phyloP scores from a whole-genome alignment of 805 yeast genomes.

The Pichia scutulata region DNA sequence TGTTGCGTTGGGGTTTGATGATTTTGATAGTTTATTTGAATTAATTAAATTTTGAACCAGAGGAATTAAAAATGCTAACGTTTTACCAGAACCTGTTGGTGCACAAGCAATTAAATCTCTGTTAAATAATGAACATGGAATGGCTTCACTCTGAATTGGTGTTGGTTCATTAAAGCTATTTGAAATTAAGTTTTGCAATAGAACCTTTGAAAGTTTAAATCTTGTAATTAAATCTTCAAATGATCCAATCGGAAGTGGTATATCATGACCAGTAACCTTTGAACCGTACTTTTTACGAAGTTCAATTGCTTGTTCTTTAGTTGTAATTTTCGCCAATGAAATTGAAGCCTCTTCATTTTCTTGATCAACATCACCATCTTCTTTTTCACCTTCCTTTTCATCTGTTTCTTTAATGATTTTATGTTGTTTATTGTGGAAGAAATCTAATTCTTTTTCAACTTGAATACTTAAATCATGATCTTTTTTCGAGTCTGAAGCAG shows the following conservation, averaged over 20 bases:
- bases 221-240: slow-evolving; percentile 73
- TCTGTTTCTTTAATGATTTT: slow-evolving; percentile 14
- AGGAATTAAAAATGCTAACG: slow-evolving; percentile 84
- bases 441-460: slow-evolving; percentile 65
- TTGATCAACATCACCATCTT: slow-evolving; percentile 21
- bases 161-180: slow-evolving; percentile 82
- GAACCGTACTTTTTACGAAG: slow-evolving; percentile 55
- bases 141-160: slow-evolving; percentile 84
- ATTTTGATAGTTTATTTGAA: slow-evolving; percentile 21
- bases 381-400: slow-evolving; percentile 24
- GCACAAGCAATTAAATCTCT: slow-evolving; percentile 90
- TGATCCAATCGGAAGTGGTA: slow-evolving; percentile 87
- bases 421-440: slow-evolving; percentile 57
- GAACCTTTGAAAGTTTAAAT: slow-evolving; percentile 51
- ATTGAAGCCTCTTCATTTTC: slow-evolving; percentile 7
- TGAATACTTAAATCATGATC: slow-evolving; percentile 30
- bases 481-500: slow-evolving; percentile 24
- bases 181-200: slow-evolving; percentile 56
- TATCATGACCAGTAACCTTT: slow-evolving; percentile 75
- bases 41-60: slow-evolving; percentile 45
- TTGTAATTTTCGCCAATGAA: slow-evolving; percentile 32
- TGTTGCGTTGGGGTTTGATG: neutral
- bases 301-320: slow-evolving; percentile 49
- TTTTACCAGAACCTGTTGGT: slow-evolving; percentile 98
- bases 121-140: slow-evolving; percentile 61